Evolutionary conservation across 2,329 filamentous ascomycete genomes (phyloP), one percentile per base, ranked within the genome.

Genomic region (Talaromyces verruculosus): DNA sequence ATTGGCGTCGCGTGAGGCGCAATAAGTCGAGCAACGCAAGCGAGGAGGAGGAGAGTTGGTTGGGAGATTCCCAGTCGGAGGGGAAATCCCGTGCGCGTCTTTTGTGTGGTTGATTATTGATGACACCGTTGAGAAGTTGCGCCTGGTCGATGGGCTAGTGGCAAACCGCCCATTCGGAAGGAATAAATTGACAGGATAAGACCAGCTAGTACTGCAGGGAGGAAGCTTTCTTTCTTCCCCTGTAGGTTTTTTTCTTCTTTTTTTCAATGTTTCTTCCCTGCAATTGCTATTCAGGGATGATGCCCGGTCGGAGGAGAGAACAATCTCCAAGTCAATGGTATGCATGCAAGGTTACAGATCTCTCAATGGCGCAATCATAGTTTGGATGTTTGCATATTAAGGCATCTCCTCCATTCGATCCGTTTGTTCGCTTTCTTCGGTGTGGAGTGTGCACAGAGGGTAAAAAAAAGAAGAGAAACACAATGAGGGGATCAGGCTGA

Each of bases 81-180:
- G 39, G 57, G 39, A 60, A 43, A 28, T 60, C 39, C 57, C 57
- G 37, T 60, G 57, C 57, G 37, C 57, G 33, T 45, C 57, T 45
- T 45, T 22, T 39, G 55, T 41, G 37, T 41, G 55, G 55, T 58
- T 58, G 55, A 58, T 19, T 33, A 33, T 49, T 19, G 13, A 17
- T 19, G 57, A 28, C 57, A 45, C 57, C 35, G 57, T 60, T 33
- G 39, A 60, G 39, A 60, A 28, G 33, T 25, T 25, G 25, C 25
- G 25, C 25, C 25, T 25, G 25, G 22, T 33, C 37, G 25, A 45
- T 22, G 57, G 43, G 37, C 57, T 60, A 60, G 37, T 28, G 39
- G 39, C 39, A 45, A 30, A n/a, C 39, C 37, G 57, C 39, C 37
- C 57, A 60, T 60, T 60, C 57, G 57, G 57, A 58, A 43, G 57